Base-by-base conservation (phyloP, 257 asterid species). In the Jaltomata sinuosa region DNA sequence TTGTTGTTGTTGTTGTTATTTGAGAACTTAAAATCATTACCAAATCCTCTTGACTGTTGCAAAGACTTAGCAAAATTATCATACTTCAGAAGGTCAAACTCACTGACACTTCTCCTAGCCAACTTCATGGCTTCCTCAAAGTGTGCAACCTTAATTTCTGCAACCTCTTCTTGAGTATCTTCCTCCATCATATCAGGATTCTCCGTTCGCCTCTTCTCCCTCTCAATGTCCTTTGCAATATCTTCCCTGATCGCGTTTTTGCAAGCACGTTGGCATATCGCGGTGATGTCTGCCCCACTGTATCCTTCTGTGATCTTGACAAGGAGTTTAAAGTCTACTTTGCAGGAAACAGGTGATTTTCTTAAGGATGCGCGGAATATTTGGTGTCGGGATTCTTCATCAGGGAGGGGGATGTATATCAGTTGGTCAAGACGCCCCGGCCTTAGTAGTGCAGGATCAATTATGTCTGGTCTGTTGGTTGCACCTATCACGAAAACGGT, bases 351-450 rank as follows among this genome's bases (percentile, higher is more conserved):
- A 18, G 94, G 95, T 9, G 94, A 92, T 88, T 92, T 92, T 53
- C 95, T 88, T 69, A 92, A 91, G 88, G 92, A 90, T 21, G 95
- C 87, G 79, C 89, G 90, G 90, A 92, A 91, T 61, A 91, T 91
- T 84, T 92, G 92, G 81, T 87, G 86, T 47, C 95, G 92, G 9
- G 95, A 91, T 4, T 92, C 94, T 86, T 88, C 94, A 81, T 92
- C 95, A 10, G 94, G 95, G 42, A 92, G 88, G 83, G 95, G 94
- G 45, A 92, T 91, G 61, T 92, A 92, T 34, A 92, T 92, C 71
- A 92, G 71, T 84, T 92, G 95, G 84, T 92, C 95, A 27, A 92
- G 95, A 64, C 95, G 93, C 21, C 95, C 95, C 1, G 95, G 94
- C 69, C 95, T 93, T 22, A 91, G 85, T 71, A 92, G 91, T 50